Conservation (phyloP, 345 rosid genomes). For the Euphorbia lathyris region DNA sequence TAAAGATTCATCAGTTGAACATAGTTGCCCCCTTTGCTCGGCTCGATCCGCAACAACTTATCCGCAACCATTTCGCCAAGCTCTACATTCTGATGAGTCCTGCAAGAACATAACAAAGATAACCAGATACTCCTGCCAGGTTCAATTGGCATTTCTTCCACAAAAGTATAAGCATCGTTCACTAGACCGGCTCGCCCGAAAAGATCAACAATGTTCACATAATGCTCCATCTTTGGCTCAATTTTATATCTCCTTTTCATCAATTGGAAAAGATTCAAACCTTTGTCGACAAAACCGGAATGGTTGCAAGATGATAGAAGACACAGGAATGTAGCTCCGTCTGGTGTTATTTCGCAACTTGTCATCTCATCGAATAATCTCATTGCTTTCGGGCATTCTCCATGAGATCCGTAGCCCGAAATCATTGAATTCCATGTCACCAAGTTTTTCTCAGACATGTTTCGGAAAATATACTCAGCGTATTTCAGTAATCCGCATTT, state of each 20-base stretch:
- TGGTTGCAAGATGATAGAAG: conserved; percentile 78
- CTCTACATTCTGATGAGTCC: conserved; percentile 50
- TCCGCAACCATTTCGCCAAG: conserved; percentile 65
- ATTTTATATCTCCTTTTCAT: conserved; percentile 51
- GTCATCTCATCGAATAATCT: conserved; percentile 55
- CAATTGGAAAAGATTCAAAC: conserved; percentile 44
- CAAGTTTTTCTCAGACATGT: conserved; percentile 46
- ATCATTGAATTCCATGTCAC: conserved; percentile 80
- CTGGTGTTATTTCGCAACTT: conserved; percentile 46
- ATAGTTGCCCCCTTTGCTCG: conserved; percentile 54
- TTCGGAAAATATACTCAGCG: conserved; percentile 47
- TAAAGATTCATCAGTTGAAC: conserved; percentile 63
- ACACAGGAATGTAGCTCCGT: conserved; percentile 65
- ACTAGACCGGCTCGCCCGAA: conserved; percentile 67
- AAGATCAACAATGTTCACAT: conserved; percentile 70
- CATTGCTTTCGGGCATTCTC: conserved; percentile 50
- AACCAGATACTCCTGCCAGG: conserved; percentile 70
- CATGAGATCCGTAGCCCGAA: conserved; percentile 74
- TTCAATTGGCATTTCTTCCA: conserved; percentile 48
- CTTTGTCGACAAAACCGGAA: conserved; percentile 64
- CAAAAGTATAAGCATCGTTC: conserved; percentile 55
- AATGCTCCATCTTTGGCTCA: conserved; percentile 62
- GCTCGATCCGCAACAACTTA: conserved; percentile 51
- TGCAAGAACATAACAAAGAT: conserved; percentile 60
- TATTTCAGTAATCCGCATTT: conserved; percentile 67